Base-by-base conservation (phyloP, 2,329 filamentous ascomycete species). In the Tolypocladium guangdongense region DNA sequence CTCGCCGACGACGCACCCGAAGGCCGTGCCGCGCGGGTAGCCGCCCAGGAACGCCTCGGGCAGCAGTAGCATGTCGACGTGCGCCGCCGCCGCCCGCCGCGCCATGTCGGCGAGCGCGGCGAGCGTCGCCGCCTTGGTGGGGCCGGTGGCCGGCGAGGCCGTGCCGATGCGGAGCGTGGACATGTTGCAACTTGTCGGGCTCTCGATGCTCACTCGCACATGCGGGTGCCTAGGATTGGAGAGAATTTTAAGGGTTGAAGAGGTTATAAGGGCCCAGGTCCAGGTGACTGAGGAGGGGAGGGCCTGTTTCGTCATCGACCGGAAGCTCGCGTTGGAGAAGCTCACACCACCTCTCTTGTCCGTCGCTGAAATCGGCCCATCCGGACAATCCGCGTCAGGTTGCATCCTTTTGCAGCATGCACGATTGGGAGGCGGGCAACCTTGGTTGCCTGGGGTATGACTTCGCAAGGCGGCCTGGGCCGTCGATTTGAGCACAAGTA, bases 11-110 rank as follows among this genome's bases (percentile, higher is more conserved):
- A 80, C 77, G 48, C 83, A 83, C 5, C 90, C 90, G 63, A 96
- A 96, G 50, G 75, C 74, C 57, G 84, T 85, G 20, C 86, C 90
- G 12, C 91, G 86, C 20, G 92, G 92, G 66, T 96, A 96, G 1
- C 91, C 92, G 48, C 92, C 92, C 2, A 96, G 78, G 65, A 90
- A 96, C 24, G 91, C 91, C 73, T 97, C 91, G 0, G 92, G 92
- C 56, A 96, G 91, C 51, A 96, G 82, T 32, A 96, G 77, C 50
- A 96, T 77, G 66, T 93, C 76, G 39, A 81, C 71, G 3, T 64
- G 60, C 53, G 71, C 64, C 1, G 66, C 61, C 4, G 84, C 80
- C n/a, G 90, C 90, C 37, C 76, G 71, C 27, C 71, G 71, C 36
- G 87, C 84, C 16, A 87, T 82, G 12, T 67, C 60, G 62, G 83